Conservation (phyloP, 2,329 filamentous ascomycete species). For the Colletotrichum limetticola region DNA sequence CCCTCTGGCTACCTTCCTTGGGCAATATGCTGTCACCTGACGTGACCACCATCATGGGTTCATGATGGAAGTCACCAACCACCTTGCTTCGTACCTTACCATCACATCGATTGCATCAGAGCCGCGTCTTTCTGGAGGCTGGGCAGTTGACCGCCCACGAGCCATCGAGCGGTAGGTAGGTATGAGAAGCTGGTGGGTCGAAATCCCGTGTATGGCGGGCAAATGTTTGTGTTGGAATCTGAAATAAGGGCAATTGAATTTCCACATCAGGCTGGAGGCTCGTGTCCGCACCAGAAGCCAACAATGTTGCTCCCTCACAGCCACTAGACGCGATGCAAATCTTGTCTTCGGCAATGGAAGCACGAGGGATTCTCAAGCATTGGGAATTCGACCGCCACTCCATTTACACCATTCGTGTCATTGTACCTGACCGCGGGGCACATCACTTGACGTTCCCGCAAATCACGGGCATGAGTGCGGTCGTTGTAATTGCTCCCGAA, state of each 20-base stretch:
- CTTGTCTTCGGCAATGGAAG: slow-evolving; percentile 9
- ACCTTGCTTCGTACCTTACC: not conserved
- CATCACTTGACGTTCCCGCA: not conserved
- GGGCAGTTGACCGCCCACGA: not conserved
- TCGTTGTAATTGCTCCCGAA: slow-evolving; percentile 13
- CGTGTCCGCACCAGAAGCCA: slow-evolving; percentile 9
- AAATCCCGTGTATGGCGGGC: not conserved
- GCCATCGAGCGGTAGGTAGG: not conserved
- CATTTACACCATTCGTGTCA: not conserved
- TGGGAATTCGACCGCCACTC: slow-evolving; percentile 12
- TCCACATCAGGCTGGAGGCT: slow-evolving; percentile 6
- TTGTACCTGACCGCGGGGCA: not conserved
- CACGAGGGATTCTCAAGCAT: not conserved
- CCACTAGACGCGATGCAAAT: slow-evolving; percentile 19
- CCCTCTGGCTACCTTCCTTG: not conserved
- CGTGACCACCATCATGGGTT: not conserved
- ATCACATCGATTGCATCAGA: not conserved
- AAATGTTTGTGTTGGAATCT: not conserved
- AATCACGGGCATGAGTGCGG: not conserved
- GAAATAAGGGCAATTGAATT: not conserved
- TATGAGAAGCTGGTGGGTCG: not conserved
- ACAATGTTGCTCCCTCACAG: slow-evolving; percentile 24
- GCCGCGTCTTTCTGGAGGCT: too few relatives aligned
- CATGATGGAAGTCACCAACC: not conserved
- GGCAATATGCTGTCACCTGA: not conserved